Base-by-base conservation (phyloP, 495 filamentous ascomycete genomes). In the Daldinia vernicosa region DNA sequence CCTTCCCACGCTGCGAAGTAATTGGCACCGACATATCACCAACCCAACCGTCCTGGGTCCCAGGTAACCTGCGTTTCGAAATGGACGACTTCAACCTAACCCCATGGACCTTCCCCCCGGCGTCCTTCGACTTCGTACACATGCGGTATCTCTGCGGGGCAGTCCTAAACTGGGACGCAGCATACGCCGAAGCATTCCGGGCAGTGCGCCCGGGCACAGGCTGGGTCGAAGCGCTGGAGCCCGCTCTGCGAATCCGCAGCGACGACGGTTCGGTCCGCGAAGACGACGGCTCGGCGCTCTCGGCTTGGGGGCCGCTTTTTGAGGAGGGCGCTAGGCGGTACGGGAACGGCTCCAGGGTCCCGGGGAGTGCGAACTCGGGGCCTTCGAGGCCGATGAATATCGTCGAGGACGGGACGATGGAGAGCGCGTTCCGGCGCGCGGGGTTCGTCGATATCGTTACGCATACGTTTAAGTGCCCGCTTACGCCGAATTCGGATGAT, bases 21-120 rank as follows among this genome's bases (percentile, higher is more conserved):
- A 76, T 88, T 47, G 90, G 89, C n/a, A 89, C 88, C n/a, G 90
- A 92, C 71, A 79, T 92, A 35, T 87, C 84, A 4, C 82, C 85
- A 0, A 88, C 87, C 57, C 86, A 89, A 66, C 83, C 84, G 0
- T 58, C 70, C 22, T 83, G 83, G 81, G 83, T 84, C 12, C 84
- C 85, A 3, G 78, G 81, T 24, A 87, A 87, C 71, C 77, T 84
- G 19, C 72, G 77, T 15, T 89, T 89, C 60, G 80, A 84, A 60
- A 78, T 88, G 35, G 85, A 88, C 61, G 86, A 87, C 67, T 70
- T 61, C 56, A 73, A 80, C 37, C 76, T 81, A 6, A 66, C 67
- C 1, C 74, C 76, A 6, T 87, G 84, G 85, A 78, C 78, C 45
- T 85, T 81, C 70, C 59, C 76, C 0, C 68, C 78, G 15, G 60